These are phyloP conservation scores for Vitellaria paradoxa DNA, from an alignment of 179 eudicot species.

Conservation along the genomic window DNA sequence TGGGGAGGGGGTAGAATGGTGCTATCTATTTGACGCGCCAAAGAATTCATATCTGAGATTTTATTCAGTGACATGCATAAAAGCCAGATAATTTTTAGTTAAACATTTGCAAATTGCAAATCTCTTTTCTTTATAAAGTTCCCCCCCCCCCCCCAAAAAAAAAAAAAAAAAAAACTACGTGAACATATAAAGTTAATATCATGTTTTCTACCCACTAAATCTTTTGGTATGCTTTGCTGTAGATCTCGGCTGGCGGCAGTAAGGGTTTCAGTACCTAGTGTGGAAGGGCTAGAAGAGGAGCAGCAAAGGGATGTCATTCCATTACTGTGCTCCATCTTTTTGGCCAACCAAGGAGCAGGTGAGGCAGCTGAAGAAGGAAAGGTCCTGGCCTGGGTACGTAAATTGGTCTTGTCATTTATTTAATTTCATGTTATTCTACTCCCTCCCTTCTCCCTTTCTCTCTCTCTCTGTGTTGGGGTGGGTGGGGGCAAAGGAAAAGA, in stretches of 20 bases:
- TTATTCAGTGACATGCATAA: not conserved
- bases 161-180: too few relatives aligned
- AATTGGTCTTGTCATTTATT: not conserved
- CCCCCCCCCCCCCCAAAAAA: not conserved
- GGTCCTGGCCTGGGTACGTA: slow-evolving; percentile 53
- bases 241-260: slow-evolving; percentile 88
- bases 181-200: too few relatives aligned
- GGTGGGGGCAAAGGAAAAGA: not conserved
- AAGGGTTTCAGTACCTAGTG: slow-evolving; percentile 47
- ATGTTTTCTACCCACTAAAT: not conserved
- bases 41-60: not conserved
- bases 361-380: slow-evolving; percentile 85
- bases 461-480: not conserved
- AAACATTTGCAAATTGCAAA: not conserved
- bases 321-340: slow-evolving; percentile 81
- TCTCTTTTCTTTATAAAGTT: not conserved
- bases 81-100: not conserved
- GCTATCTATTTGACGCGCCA: too few relatives aligned
- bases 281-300: slow-evolving; percentile 34
- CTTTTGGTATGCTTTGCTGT: slow-evolving; percentile 15
- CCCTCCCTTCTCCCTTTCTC: too few relatives aligned
- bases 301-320: slow-evolving; percentile 58
- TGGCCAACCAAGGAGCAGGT: slow-evolving; percentile 83
- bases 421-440: not conserved
- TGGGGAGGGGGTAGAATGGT: too few relatives aligned